phyloP scores from a whole-genome alignment of 306 rosid species.

The barrel medic (Medicago truncatula) region DNA sequence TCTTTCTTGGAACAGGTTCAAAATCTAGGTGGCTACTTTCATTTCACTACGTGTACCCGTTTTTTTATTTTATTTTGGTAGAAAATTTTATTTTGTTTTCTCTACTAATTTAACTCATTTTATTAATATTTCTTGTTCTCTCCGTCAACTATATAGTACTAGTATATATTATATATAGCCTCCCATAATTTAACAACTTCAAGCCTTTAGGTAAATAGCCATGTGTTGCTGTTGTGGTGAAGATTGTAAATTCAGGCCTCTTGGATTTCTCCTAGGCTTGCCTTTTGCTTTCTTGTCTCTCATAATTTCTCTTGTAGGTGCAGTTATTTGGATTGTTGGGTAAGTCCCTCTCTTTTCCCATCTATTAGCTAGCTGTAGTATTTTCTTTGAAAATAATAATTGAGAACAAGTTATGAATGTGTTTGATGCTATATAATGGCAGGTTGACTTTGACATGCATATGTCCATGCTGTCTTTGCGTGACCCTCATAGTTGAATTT shows the following conservation, averaged over 20 bases:
- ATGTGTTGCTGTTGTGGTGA: conserved; percentile 72
- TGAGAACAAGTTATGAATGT: conserved; percentile 5
- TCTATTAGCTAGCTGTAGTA: no score
- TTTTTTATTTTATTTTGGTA: conserved; percentile 6
- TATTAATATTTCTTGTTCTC: conserved; percentile 27
- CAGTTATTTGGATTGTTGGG: conserved; percentile 79
- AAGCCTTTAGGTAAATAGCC: neutral
- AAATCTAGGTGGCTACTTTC: conserved; percentile 31
- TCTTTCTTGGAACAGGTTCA: neutral
- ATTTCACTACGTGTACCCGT: conserved; percentile 13
- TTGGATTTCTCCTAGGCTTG: conserved; percentile 72
- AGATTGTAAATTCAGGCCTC: conserved; percentile 73
- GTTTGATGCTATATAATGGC: conserved; percentile 30
- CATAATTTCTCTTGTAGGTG: conserved; percentile 66
- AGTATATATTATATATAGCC: neutral
- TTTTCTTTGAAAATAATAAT: neutral
- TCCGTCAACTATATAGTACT: conserved; percentile 33
- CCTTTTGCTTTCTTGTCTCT: conserved; percentile 80
- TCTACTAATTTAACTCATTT: neutral
- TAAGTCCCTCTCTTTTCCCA: conserved; percentile 30
- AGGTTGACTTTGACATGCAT: conserved; percentile 73
- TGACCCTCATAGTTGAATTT: conserved; percentile 75
- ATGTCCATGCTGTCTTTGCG: conserved; percentile 91
- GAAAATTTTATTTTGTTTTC: neutral
- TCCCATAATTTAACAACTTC: conserved; percentile 12